Conservation (phyloP, 495 filamentous ascomycete genomes). For the Aspergillus heteromorphus region DNA sequence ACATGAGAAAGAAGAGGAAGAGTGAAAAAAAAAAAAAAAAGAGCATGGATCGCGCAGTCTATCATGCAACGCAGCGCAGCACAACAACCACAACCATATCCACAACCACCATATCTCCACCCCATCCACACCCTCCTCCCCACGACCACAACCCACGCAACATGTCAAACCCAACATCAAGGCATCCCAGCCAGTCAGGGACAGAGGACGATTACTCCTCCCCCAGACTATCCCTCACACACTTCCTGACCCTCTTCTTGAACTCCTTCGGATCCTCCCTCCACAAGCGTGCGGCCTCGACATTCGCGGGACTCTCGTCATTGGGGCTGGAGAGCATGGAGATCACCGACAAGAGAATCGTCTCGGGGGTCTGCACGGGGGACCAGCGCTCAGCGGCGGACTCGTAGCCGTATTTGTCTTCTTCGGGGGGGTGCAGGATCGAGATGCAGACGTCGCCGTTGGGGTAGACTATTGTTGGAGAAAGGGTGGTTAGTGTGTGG, state of each 20-base stretch:
- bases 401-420: conserved; percentile 95
- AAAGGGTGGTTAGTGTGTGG: too few relatives aligned
- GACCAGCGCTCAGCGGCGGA: conserved; percentile 88
- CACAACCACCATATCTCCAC: too few relatives aligned
- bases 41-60: too few relatives aligned
- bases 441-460: conserved; percentile 92
- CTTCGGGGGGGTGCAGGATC: conserved; percentile 92
- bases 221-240: conserved; percentile 78
- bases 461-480: conserved; percentile 65
- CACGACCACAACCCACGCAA: not conserved
- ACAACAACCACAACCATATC: too few relatives aligned
- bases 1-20: too few relatives aligned
- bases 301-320: conserved; percentile 91
- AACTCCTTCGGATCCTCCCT: conserved; percentile 80
- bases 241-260: conserved; percentile 66
- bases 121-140: conserved; percentile 1
- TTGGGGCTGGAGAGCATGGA: conserved; percentile 91
- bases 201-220: conserved; percentile 50
- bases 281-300: conserved; percentile 86
- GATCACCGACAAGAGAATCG: conserved; percentile 87
- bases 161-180: not conserved
- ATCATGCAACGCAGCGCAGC: conserved; percentile 3
- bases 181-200: not conserved
- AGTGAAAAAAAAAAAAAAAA: too few relatives aligned
- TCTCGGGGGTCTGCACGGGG: conserved; percentile 96